phyloP scores from a whole-genome alignment of 2,329 filamentous ascomycete genomes.

The Aspergillus sojae region DNA sequence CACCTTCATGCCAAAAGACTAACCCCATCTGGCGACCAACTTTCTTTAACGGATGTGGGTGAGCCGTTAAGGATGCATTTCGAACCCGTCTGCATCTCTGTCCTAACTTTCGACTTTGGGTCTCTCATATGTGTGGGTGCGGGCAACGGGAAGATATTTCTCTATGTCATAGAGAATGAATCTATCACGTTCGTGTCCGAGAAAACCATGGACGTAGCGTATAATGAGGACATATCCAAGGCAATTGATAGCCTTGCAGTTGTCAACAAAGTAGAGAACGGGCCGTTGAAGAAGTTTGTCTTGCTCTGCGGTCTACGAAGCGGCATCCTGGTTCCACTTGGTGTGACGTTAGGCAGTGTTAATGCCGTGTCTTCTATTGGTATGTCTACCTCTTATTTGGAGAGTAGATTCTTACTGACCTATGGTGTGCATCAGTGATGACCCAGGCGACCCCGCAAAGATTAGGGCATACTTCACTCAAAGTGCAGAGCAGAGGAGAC shows the following conservation, averaged over 20 bases:
- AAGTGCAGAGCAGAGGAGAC: conserved; percentile 32
- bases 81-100: conserved; percentile 41
- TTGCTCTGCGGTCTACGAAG: conserved; percentile 51
- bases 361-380: conserved; percentile 28
- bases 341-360: conserved; percentile 28
- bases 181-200: conserved; percentile 27
- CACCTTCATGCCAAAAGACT: conserved; percentile 33
- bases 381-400: conserved; percentile 16
- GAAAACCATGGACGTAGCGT: conserved; percentile 25
- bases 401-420: conserved; percentile 16
- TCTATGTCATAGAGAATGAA: conserved; percentile 31
- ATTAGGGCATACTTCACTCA: conserved; percentile 42
- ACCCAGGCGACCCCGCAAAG: conserved; percentile 32
- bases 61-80: conserved; percentile 28
- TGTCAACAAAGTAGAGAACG: conserved; percentile 24
- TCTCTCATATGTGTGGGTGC: conserved; percentile 44
- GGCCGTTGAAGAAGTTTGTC: conserved; percentile 20
- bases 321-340: conserved; percentile 45
- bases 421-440: conserved; percentile 29
- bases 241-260: conserved; percentile 39
- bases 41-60: conserved; percentile 27
- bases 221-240: conserved; percentile 33
- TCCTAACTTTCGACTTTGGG: conserved; percentile 31
- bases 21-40: conserved; percentile 14
- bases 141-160: conserved; percentile 38